Evolutionary conservation across 495 filamentous ascomycete genomes (phyloP).

Genomic region (Hypoxylon crocopeplum): DNA sequence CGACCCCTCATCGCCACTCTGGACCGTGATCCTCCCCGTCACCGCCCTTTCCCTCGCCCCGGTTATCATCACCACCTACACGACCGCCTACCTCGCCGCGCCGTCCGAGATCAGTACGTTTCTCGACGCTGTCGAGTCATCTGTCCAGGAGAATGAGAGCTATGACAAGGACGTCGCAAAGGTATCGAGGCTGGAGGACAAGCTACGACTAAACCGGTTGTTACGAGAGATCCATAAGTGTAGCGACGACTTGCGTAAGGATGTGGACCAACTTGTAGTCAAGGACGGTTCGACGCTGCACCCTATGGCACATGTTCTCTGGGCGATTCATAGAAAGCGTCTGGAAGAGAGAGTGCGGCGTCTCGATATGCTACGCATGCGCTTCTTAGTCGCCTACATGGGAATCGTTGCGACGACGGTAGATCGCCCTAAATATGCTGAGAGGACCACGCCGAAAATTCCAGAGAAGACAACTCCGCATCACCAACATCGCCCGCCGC

Average conservation of each 20-base stretch:
- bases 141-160: conserved; percentile 57
- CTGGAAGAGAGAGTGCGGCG: conserved; percentile 61
- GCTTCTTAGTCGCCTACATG: conserved; percentile 63
- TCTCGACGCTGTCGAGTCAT: conserved; percentile 57
- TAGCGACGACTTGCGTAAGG: conserved; percentile 58
- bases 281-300: conserved; percentile 50
- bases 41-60: conserved; percentile 57
- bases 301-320: conserved; percentile 53
- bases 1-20: conserved; percentile 46
- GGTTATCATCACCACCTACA: conserved; percentile 50
- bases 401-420: conserved; percentile 55
- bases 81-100: conserved; percentile 54
- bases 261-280: conserved; percentile 55
- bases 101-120: conserved; percentile 57
- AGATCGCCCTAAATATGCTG: conserved; percentile 35
- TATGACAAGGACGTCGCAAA: conserved; percentile 61
- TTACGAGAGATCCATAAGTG: conserved; percentile 63
- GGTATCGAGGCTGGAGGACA: conserved; percentile 58
- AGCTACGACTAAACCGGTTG: conserved; percentile 56
- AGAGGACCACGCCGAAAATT: conserved; percentile 42
- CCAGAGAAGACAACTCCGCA: conserved; percentile 37
- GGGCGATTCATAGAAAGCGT: conserved; percentile 52
- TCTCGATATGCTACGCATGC: conserved; percentile 66
- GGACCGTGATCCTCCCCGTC: conserved; percentile 54
- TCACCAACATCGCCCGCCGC: conserved; percentile 29